Conservation (phyloP, 352 stramenopile genomes). For the Aphanomyces cochlioides region DNA sequence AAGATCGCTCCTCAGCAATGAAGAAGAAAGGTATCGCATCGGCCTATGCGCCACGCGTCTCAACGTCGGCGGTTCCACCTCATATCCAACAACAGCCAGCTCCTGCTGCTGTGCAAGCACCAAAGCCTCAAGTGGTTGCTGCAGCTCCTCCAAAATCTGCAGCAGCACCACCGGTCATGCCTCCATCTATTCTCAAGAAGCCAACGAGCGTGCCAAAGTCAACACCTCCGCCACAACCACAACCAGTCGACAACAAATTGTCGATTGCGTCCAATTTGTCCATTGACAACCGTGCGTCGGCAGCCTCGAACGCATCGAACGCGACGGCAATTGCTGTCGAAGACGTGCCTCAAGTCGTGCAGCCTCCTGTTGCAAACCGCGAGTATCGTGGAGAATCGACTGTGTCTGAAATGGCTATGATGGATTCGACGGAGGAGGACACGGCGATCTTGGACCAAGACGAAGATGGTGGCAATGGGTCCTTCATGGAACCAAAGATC, state of each 20-base stretch:
- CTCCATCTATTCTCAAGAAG: constrained; percentile 10
- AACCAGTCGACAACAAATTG: neutral
- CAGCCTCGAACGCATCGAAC: constrained; percentile 25
- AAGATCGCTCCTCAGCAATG: neutral
- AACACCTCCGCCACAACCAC: neutral
- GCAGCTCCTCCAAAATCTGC: neutral
- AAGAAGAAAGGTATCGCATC: constrained; percentile 31
- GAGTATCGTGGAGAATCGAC: neutral
- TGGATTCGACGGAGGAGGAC: constrained; percentile 24
- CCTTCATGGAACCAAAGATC: constrained; percentile 27
- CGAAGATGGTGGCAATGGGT: constrained; percentile 5
- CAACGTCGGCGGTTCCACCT: neutral
- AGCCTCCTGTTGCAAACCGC: constrained; percentile 1
- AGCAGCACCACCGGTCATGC: neutral
- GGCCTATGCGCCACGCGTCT: constrained; percentile 1
- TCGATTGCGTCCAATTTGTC: constrained; percentile 19
- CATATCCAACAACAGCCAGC: neutral
- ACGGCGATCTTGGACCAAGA: constrained; percentile 7
- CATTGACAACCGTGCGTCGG: constrained; percentile 10
- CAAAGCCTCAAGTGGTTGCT: constrained; percentile 8
- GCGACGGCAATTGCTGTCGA: constrained; percentile 26
- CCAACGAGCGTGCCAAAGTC: neutral
- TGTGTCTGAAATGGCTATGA: constrained; percentile 24
- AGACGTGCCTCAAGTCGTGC: neutral
- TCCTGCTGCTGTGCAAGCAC: neutral